Percentiles rank a stretch among this genome's conserved stretches.
Conservation (phyloP, 371 early-diverging fungal species). For the Saksenaea vasiformis region DNA sequence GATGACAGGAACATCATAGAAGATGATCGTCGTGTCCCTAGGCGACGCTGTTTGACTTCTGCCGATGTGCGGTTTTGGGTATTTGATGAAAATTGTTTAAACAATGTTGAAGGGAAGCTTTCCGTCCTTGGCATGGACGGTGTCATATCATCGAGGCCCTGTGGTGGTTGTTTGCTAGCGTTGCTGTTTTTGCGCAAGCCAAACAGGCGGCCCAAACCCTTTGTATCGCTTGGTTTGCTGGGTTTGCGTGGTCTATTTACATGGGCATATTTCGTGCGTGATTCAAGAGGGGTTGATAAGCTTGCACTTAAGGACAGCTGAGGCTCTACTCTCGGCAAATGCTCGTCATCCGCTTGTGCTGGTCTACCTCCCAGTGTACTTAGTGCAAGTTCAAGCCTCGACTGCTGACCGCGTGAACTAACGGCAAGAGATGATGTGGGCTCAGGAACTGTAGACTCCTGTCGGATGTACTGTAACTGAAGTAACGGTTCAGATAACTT, state of each 20-base stretch:
- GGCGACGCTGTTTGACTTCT: not conserved
- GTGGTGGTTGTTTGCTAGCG: not conserved
- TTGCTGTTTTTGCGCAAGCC: not conserved
- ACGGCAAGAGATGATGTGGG: not conserved
- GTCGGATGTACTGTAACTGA: not conserved
- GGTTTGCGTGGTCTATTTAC: constrained; percentile 1
- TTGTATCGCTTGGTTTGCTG: not conserved
- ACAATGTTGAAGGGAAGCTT: not conserved
- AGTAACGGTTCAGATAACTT: not conserved
- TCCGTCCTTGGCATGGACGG: not conserved
- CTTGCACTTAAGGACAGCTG: not conserved
- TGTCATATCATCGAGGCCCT: not conserved
- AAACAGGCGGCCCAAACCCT: not conserved
- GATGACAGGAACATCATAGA: not conserved
- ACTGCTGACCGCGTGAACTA: not conserved
- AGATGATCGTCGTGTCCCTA: not conserved
- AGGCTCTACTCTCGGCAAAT: not conserved
- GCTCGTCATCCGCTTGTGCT: not conserved
- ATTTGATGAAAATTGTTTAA: not conserved
- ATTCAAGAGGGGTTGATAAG: not conserved
- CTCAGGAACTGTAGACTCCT: not conserved
- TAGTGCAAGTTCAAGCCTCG: not conserved
- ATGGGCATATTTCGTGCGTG: not conserved
- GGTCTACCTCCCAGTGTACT: not conserved
- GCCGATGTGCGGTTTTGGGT: not conserved